Evolutionary conservation across 345 rosid species (phyloP), one percentile per base, ranked within the genome.

Genomic region (Excoecaria agallocha): DNA sequence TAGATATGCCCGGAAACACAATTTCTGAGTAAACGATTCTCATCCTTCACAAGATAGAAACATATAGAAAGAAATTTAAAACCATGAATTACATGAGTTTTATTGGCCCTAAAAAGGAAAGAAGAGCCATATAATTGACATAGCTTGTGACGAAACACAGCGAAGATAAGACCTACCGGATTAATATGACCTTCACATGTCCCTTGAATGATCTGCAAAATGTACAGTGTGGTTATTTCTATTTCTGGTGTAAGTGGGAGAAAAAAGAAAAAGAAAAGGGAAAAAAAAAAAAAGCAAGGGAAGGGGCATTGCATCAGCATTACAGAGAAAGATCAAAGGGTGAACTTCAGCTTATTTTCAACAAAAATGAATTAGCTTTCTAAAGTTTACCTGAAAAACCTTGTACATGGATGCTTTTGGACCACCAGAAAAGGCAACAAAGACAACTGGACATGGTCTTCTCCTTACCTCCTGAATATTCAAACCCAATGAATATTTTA

Each of bases 321-420:
- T 49, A 46, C 41, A 25, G 1, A 30, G 16, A 54, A 12, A n/a
- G 11, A 17, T 43, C 4, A 59, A 45, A 35, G 56, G 13, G 2
- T 35, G 45, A 50, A 58, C 8, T 16, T 51, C 22, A 35, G 30
- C 16, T 17, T 49, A 50, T 6, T 45, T 67, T 48, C 56, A 49
- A 4, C 54, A 60, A 60, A 1, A 11, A 50, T 6, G 45, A 51
- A 35, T 10, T 51, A 35, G 30, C 46, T 16, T n/a, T 38, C 25
- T 15, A 37, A 65, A 60, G 30, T 64, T 58, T 82, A 81, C 99
- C 96, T 95, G 96, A 69, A 89, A 83, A 35, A 87, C 90, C 86
- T 95, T 91, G 85, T 89, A 86, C 98, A 91, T 82, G 80, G 96
- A 93, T 76, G 98, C 96, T 83, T 95, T 93, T 1, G 97, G 77